Percentiles rank a stretch among this genome's conserved stretches.
These are phyloP conservation scores for Hepatocystis sp. DNA, from an alignment of 169 alveolate species.

Conservation along the genomic window DNA sequence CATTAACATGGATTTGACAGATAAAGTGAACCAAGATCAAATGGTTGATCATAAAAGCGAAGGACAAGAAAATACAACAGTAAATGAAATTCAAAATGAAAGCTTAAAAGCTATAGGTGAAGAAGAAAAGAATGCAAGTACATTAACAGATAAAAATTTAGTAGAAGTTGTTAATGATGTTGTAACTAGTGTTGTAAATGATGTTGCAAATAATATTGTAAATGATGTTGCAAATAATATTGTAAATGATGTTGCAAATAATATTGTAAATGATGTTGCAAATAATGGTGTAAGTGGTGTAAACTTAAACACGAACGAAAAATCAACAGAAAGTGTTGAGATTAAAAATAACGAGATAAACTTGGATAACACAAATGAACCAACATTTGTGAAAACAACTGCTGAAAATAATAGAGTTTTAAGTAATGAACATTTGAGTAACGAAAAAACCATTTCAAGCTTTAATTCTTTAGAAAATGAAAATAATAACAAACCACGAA, in stretches of 20 bases:
- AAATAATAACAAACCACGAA: neutral
- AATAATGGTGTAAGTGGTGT: constrained; percentile 2
- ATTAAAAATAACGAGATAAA: neutral
- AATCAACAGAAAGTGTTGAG: neutral
- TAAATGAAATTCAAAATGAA: constrained; percentile 17
- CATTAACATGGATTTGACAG: constrained; percentile 37
- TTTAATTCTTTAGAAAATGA: constrained; percentile 13
- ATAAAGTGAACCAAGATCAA: constrained; percentile 22
- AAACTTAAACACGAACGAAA: constrained; percentile 2
- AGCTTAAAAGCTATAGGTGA: constrained; percentile 16
- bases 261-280: constrained; percentile 8
- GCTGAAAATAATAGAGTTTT: neutral
- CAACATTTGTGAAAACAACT: constrained; percentile 16
- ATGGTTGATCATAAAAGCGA: constrained; percentile 29
- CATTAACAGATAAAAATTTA: constrained; percentile 12
- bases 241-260: neutral
- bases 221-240: too few species aligned
- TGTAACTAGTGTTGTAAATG: too few species aligned
- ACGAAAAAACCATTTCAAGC: too few species aligned
- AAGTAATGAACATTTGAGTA: neutral
- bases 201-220: too few species aligned
- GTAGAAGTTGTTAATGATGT: constrained; percentile 28
- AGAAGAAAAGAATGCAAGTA: constrained; percentile 17
- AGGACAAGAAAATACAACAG: constrained; percentile 30
- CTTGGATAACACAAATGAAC: constrained; percentile 16